These are phyloP conservation scores for Hanseniaspora hatyaiensis DNA, from an alignment of 805 yeast genomes.

Conservation along the genomic window DNA sequence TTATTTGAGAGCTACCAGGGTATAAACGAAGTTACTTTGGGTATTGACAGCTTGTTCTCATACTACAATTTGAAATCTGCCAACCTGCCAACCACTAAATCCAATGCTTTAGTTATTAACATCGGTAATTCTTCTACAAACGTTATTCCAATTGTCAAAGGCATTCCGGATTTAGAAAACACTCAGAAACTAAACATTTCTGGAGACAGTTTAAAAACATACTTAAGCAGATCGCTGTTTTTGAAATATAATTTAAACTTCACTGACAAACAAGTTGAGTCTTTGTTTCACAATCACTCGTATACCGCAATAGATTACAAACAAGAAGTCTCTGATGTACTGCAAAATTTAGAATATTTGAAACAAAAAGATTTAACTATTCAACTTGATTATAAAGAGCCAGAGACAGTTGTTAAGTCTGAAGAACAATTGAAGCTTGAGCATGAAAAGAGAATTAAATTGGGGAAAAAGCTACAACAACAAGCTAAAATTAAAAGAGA, in stretches of 20 bases:
- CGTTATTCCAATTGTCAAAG: slow-evolving; percentile 69
- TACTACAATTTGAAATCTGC: slow-evolving; percentile 49
- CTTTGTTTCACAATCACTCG: slow-evolving; percentile 63
- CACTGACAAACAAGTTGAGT: slow-evolving; percentile 63
- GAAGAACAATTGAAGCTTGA: slow-evolving; percentile 72
- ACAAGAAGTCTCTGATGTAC: slow-evolving; percentile 44
- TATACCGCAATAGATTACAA: slow-evolving; percentile 61
- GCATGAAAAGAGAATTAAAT: slow-evolving; percentile 70
- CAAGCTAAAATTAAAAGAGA: slow-evolving; percentile 77
- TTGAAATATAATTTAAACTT: slow-evolving; percentile 78
- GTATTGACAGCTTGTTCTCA: slow-evolving; percentile 73
- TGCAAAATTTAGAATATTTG: slow-evolving; percentile 49
- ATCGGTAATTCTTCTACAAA: slow-evolving; percentile 75
- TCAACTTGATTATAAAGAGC: slow-evolving; percentile 69
- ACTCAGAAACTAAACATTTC: slow-evolving; percentile 87
- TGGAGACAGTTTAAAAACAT: slow-evolving; percentile 61
- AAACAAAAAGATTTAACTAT: slow-evolving; percentile 61
- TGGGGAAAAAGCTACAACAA: slow-evolving; percentile 79
- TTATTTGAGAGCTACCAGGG: slow-evolving; percentile 66
- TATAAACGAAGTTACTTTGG: slow-evolving; percentile 63
- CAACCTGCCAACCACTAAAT: too few relatives aligned
- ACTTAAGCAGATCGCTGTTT: slow-evolving; percentile 48
- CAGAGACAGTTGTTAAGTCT: slow-evolving; percentile 56
- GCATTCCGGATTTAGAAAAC: slow-evolving; percentile 51
- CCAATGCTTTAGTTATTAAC: slow-evolving; percentile 67